Conservation (phyloP, 2,329 filamentous ascomycete species). For the Cercospora brassicicola region DNA sequence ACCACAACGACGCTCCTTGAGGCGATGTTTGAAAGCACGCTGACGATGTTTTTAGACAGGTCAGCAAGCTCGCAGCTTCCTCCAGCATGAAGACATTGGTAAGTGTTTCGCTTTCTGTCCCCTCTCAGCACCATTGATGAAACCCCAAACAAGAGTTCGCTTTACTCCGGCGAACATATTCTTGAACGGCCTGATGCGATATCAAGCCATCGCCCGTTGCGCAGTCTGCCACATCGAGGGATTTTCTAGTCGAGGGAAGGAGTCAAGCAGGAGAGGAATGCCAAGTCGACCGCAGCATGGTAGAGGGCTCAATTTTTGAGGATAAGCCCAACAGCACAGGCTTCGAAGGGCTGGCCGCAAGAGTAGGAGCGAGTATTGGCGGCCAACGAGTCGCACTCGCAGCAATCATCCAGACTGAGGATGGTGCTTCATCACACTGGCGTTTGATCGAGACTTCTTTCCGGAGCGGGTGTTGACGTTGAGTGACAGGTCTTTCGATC, state of each 20-base stretch:
- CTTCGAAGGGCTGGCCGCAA: slow-evolving; percentile 4
- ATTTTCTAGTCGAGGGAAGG: neutral
- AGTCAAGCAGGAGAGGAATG: neutral
- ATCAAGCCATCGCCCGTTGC: slow-evolving; percentile 4
- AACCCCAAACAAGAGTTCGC: neutral
- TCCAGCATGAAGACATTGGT: neutral
- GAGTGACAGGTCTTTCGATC: neutral
- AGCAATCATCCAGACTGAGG: neutral
- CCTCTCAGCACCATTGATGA: neutral
- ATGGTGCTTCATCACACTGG: neutral
- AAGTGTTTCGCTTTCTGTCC: neutral
- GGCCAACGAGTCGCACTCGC: neutral
- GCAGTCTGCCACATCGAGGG: neutral
- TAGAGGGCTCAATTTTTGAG: neutral
- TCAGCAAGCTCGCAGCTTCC: neutral
- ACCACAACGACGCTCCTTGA: too few species aligned
- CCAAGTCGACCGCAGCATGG: neutral
- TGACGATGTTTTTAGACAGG: too few species aligned
- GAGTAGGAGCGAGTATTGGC: neutral
- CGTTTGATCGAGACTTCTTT: neutral
- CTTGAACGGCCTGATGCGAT: neutral
- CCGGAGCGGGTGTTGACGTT: neutral
- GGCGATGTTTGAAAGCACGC: too few species aligned
- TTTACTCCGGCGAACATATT: neutral
- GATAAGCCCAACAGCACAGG: neutral